Base-by-base conservation (phyloP, 148 eudicot species). In the Polygonum maritimum region DNA sequence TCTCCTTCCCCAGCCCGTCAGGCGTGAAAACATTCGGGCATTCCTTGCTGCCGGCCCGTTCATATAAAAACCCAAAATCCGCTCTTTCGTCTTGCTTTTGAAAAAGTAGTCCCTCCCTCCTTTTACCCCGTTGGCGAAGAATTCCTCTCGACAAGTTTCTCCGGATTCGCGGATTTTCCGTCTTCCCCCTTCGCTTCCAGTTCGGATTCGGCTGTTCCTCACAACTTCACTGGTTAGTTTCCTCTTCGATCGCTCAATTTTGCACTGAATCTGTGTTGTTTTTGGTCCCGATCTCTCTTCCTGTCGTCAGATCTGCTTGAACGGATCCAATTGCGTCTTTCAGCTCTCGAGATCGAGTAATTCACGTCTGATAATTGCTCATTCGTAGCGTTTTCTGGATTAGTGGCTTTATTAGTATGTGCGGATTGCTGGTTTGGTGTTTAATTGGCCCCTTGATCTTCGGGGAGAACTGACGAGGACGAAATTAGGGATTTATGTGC, bases 31-130 rank as follows among this genome's bases (percentile, higher is more conserved):
- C 71, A 65, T 65, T 65, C 71, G 71, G 9, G 19, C 71, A 65
- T 65, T 65, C 44, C 41, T 36, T 67, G 5, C 44, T 38, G 71
- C 71, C 44, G 41, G 71, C 71, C 71, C 71, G 71, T 45, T 67
- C 71, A 14, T 67, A 67, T 67, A 67, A 67, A 38, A 35, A 36
- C 2, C 3, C 3, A 45, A 26, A 60, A 26, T 26, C 12, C 69
- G 69, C 69, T 26, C 11, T 45, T 19, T 38, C 19, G 3, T 38
- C n/a, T 67, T 36, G 71, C 71, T 67, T 67, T 67, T 67, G 44
- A 67, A 67, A 67, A 65, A 67, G 71, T 67, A 62, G 15, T 60
- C 69, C 16, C 71, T 60, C 69, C 36, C 67, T 22, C 67, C 69
- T 21, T 57, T 57, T 57, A 12, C 33, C 39, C 16, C 39, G 14